A percentile compares a stretch with the other conserved stretches of the same genome.
These are phyloP conservation scores for Cladorrhinum sp. DNA, from an alignment of 2,329 filamentous ascomycete species.

Conservation along the genomic window DNA sequence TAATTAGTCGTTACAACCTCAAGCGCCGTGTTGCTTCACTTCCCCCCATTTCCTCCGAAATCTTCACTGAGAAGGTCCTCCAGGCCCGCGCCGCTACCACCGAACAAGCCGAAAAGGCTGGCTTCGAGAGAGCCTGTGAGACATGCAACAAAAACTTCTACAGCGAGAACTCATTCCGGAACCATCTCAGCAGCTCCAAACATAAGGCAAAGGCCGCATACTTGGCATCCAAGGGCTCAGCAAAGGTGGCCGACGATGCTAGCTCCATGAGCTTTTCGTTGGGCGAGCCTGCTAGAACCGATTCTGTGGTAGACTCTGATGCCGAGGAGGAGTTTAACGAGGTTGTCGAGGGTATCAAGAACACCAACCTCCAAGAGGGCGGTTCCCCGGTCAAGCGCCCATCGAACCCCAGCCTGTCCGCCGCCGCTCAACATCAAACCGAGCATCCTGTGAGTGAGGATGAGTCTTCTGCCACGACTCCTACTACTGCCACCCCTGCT, in stretches of 20 bases:
- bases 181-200: constrained; percentile 87
- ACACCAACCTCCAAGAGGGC: constrained; percentile 47
- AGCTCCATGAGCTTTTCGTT: constrained; percentile 87
- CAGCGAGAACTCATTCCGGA: constrained; percentile 93
- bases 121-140: constrained; percentile 79
- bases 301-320: constrained; percentile 58
- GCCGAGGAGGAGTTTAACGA: constrained; percentile 72
- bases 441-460: constrained; percentile 44
- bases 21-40: constrained; percentile 90
- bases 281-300: constrained; percentile 65
- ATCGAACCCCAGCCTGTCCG: constrained; percentile 47
- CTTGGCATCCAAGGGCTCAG: constrained; percentile 31
- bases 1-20: constrained; percentile 80
- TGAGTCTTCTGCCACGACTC: constrained; percentile 23
- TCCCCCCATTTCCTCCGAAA: constrained; percentile 84
- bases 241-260: constrained; percentile 59
- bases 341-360: constrained; percentile 74
- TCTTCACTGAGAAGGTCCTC: constrained; percentile 93
- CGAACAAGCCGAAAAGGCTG: constrained; percentile 81
- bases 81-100: constrained; percentile 82
- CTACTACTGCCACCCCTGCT: constrained; percentile 24
- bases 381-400: constrained; percentile 54
- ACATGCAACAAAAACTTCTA: constrained; percentile 90
- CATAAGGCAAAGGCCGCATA: constrained; percentile 69
- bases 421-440: constrained; percentile 41